Evolutionary conservation across 2,329 filamentous ascomycete species (phyloP).

Genomic region (Delphinella strobiligena): DNA sequence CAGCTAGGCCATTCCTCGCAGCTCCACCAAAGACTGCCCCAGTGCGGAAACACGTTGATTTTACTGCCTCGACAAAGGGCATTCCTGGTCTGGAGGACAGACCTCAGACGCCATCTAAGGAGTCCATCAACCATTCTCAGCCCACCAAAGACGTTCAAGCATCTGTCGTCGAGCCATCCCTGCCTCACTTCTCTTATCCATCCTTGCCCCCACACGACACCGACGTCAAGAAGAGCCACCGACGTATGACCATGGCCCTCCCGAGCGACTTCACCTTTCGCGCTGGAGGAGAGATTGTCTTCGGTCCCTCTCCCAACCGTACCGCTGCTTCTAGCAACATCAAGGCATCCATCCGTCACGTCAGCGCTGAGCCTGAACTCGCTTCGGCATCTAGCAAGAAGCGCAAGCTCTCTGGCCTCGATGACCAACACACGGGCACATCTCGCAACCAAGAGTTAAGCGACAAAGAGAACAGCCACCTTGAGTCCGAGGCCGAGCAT

Average conservation of each 20-base stretch:
- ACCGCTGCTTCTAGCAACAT: conserved; percentile 10
- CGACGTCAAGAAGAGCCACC: conserved; percentile 20
- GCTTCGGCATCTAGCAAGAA: conserved; percentile 23
- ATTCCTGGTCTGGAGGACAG: conserved; percentile 10
- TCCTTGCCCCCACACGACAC: conserved; percentile 15
- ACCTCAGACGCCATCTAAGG: conserved; percentile 14
- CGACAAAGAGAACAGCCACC: conserved; percentile 32
- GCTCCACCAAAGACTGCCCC: conserved; percentile 51
- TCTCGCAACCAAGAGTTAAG: not conserved
- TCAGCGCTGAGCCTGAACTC: conserved; percentile 22
- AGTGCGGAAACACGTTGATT: conserved; percentile 69
- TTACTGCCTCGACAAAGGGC: conserved; percentile 50
- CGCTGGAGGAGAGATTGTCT: conserved; percentile 31
- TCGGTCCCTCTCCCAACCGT: conserved; percentile 24
- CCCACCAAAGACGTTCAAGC: conserved; percentile 11
- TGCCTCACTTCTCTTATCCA: conserved; percentile 2
- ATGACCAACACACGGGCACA: conserved; percentile 7
- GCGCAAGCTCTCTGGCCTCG: conserved; percentile 26
- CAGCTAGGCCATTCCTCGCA: conserved; percentile 24
- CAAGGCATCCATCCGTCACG: conserved; percentile 33
- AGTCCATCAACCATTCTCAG: conserved; percentile 20
- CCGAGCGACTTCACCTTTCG: conserved; percentile 38
- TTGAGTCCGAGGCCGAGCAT: conserved; percentile 17
- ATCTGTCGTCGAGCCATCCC: conserved; percentile 6
- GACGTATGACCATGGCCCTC: conserved; percentile 20